Base-by-base conservation (phyloP, 164 flowering plant species). In the Magnolia kwangsiensis region DNA sequence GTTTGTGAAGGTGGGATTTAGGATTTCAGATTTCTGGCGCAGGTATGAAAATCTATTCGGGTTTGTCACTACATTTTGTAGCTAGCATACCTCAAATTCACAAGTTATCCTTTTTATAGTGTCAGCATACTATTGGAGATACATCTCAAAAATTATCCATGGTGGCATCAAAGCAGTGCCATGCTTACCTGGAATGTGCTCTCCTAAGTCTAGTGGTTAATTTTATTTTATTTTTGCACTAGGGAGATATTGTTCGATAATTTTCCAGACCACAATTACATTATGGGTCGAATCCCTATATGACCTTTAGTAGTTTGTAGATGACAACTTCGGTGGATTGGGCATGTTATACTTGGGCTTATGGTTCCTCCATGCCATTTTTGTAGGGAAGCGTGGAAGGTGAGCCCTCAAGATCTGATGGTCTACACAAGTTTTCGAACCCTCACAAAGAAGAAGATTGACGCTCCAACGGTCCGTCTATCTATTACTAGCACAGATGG, bases 11-110 rank as follows among this genome's bases (percentile, higher is more conserved):
- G 27, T 24, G 27, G 27, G 27, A 24, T 24, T 24, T 24, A 24
- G 27, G 27, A 24, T 24, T 24, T 24, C 27, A 24, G 1, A 24
- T 24, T 24, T 24, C 27, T 24, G 27, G 27, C 1, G 1, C 27
- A 24, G 27, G 27, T 24, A 24, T 24, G 27, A 24, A 24, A 24
- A 24, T 24, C 27, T 24, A 24, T 24, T 24, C 27, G 27, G 27
- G 27, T 24, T 24, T 24, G 27, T 24, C 27, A 24, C 1, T 24
- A 24, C 1, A 1, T 24, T 24, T 24, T 82, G 81, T 90, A 85
- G 89, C 91, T 90, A 84, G 84, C 78, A 63, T 79, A 80, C 66
- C 83, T 88, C 81, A 77, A 84, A 78, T 83, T 89, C 86, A 66
- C 83, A 82, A 79, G 85, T 84, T 83, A 75, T 71, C 11, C 79